Conservation (phyloP, 768 basidiomycete genomes). For the Tricholoma terreum region DNA sequence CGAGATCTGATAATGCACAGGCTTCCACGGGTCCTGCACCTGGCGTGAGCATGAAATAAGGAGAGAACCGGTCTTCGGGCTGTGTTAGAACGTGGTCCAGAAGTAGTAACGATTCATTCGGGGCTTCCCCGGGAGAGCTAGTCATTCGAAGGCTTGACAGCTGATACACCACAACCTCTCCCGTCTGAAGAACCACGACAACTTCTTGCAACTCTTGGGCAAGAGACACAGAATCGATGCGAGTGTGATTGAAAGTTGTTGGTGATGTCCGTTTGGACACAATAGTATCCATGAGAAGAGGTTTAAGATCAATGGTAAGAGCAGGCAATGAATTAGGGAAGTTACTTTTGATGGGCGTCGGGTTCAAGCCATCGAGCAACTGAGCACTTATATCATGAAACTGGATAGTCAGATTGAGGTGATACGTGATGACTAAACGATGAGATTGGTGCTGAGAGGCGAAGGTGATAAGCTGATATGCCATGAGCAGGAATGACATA, state of each 20-base stretch:
- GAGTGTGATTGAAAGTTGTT: conserved; percentile 22
- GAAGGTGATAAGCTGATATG: neutral
- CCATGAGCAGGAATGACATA: conserved; percentile 20
- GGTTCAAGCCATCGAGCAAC: conserved; percentile 46
- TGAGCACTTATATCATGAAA: conserved; percentile 78
- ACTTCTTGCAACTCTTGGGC: conserved; percentile 58
- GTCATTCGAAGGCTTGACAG: conserved; percentile 23
- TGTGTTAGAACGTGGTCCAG: conserved; percentile 45
- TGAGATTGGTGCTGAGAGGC: conserved; percentile 53
- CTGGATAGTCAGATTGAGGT: conserved; percentile 60
- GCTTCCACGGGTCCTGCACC: conserved; percentile 46
- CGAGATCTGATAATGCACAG: conserved; percentile 70
- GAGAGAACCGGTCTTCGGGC: conserved; percentile 49
- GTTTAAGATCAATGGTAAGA: conserved; percentile 57
- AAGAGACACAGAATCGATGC: conserved; percentile 45
- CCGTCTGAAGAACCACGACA: conserved; percentile 49
- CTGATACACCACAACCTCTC: conserved; percentile 55
- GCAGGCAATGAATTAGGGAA: conserved; percentile 65
- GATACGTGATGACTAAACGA: conserved; percentile 61
- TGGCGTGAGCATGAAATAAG: conserved; percentile 56
- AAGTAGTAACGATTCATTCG: conserved; percentile 50
- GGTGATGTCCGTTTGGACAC: conserved; percentile 30
- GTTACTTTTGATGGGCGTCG: conserved; percentile 51
- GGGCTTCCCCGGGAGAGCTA: conserved; percentile 17
- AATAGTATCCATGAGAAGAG: conserved; percentile 44